A percentile compares a stretch with the other conserved stretches of the same genome.
Evolutionary conservation across 1,139 yeast genomes (phyloP).

Genomic region (Meyerozyma elateridarum): DNA sequence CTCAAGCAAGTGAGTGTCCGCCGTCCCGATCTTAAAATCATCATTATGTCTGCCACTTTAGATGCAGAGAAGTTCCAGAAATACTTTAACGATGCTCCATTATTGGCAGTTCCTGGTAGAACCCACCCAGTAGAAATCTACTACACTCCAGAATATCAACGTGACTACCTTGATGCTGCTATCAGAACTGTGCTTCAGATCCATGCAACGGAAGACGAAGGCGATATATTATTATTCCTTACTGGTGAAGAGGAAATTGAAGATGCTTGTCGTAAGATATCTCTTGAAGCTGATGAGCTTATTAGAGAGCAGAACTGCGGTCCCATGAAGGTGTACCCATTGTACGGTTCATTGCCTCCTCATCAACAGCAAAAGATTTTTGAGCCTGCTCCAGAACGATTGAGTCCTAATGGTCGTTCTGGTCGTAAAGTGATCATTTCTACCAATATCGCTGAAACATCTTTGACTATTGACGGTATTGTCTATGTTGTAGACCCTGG

Average conservation of each 20-base stretch:
- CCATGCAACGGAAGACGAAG: conserved; percentile 93
- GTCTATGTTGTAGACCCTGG: conserved; percentile 98
- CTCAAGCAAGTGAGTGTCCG: conserved; percentile 74
- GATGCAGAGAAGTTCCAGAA: conserved; percentile 94
- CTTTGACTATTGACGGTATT: conserved; percentile 94
- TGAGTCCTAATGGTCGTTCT: conserved; percentile 67
- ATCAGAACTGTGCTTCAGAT: conserved; percentile 92
- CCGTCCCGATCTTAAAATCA: conserved; percentile 85
- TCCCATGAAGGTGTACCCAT: conserved; percentile 82
- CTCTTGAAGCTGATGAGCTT: conserved; percentile 83
- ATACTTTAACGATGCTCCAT: conserved; percentile 87
- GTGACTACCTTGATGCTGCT: conserved; percentile 92
- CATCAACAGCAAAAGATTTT: conserved; percentile 90
- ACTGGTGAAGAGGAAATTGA: conserved; percentile 99
- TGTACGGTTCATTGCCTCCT: conserved; percentile 95
- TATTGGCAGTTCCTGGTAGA: conserved; percentile 96
- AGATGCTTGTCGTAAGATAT: conserved; percentile 87
- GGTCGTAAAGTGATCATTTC: conserved; percentile 91
- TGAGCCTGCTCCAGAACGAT: conserved; percentile 75
- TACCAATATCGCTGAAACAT: conserved; percentile 98
- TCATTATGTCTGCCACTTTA: conserved; percentile 95
- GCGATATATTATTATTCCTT: conserved; percentile 81
- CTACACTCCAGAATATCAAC: conserved; percentile 94
- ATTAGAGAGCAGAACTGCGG: conserved; percentile 87
- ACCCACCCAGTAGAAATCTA: conserved; percentile 96